A percentile compares a stretch with the other conserved stretches of the same genome.
phyloP scores from a whole-genome alignment of 768 basidiomycete genomes.

The Asterophora parasitica region DNA sequence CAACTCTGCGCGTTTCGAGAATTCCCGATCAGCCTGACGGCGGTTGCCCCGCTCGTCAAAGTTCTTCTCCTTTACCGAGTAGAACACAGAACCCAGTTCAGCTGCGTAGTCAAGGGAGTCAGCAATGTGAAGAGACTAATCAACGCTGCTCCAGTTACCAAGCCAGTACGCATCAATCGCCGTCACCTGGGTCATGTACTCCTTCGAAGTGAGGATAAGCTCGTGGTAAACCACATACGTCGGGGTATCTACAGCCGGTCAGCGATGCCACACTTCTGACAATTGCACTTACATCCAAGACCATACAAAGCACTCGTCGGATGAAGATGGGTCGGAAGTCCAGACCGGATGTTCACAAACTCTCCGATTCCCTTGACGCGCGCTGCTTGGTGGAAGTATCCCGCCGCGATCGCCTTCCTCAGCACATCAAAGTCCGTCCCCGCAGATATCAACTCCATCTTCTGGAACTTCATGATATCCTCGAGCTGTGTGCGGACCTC shows the following conservation, averaged over 20 bases:
- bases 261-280: slow-evolving; percentile 5
- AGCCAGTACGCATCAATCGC: slow-evolving; percentile 97
- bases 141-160: slow-evolving; percentile 46
- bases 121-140: neutral
- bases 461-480: slow-evolving; percentile 99
- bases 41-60: slow-evolving; percentile 85
- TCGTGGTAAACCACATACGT: slow-evolving; percentile 98
- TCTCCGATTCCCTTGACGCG: slow-evolving; percentile 98
- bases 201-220: slow-evolving; percentile 89
- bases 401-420: slow-evolving; percentile 93
- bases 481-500: slow-evolving; percentile 95
- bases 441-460: slow-evolving; percentile 87
- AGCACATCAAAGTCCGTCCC: slow-evolving; percentile 95
- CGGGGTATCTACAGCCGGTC: slow-evolving; percentile 66
- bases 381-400: slow-evolving; percentile 99
- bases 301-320: slow-evolving; percentile 97
- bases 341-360: slow-evolving; percentile 95
- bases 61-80: slow-evolving; percentile 96
- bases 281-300: slow-evolving; percentile 69
- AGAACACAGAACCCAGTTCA: slow-evolving; percentile 94
- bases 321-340: slow-evolving; percentile 91
- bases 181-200: slow-evolving; percentile 99
- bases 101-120: slow-evolving; percentile 39
- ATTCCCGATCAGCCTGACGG: slow-evolving; percentile 80
- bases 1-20: slow-evolving; percentile 85